Conservation (phyloP, 2,329 filamentous ascomycete genomes). For the Talaromyces sp. region DNA sequence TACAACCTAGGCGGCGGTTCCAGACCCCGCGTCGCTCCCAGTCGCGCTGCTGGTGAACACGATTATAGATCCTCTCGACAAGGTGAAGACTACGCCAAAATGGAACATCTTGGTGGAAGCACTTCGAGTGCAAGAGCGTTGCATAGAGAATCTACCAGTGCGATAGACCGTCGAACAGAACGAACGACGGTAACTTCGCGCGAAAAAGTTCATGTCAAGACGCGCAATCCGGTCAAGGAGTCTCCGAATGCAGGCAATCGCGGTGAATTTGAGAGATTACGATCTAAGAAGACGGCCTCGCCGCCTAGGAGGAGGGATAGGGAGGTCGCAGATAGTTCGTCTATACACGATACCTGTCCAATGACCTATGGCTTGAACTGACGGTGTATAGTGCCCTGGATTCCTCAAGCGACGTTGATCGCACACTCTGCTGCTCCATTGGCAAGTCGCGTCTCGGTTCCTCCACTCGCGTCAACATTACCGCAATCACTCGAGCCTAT, state of each 20-base stretch:
- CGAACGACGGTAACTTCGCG: slow-evolving; percentile 53
- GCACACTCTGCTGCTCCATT: slow-evolving; percentile 67
- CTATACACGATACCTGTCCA: neutral
- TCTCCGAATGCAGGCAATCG: slow-evolving; percentile 27
- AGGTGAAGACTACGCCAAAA: slow-evolving; percentile 29
- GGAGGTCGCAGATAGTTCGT: slow-evolving; percentile 29
- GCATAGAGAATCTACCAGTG: slow-evolving; percentile 30
- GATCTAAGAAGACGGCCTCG: slow-evolving; percentile 26
- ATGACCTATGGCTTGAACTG: neutral
- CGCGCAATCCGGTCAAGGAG: slow-evolving; percentile 53
- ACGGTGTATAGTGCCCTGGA: slow-evolving; percentile 55
- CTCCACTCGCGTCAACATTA: slow-evolving; percentile 59
- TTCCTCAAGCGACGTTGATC: slow-evolving; percentile 70
- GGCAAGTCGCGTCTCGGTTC: slow-evolving; percentile 60
- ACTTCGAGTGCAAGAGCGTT: slow-evolving; percentile 29
- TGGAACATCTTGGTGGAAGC: slow-evolving; percentile 29
- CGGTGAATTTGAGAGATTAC: slow-evolving; percentile 32
- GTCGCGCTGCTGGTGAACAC: slow-evolving; percentile 30
- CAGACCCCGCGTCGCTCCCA: slow-evolving; percentile 38
- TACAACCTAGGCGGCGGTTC: slow-evolving; percentile 30
- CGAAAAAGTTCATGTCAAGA: slow-evolving; percentile 57
- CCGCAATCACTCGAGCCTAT: slow-evolving; percentile 64
- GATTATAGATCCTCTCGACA: slow-evolving; percentile 4
- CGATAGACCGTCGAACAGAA: slow-evolving; percentile 38
- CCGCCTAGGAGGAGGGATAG: slow-evolving; percentile 31